phyloP scores from a whole-genome alignment of 495 filamentous ascomycete species.

The Penicillium bialowiezense region DNA sequence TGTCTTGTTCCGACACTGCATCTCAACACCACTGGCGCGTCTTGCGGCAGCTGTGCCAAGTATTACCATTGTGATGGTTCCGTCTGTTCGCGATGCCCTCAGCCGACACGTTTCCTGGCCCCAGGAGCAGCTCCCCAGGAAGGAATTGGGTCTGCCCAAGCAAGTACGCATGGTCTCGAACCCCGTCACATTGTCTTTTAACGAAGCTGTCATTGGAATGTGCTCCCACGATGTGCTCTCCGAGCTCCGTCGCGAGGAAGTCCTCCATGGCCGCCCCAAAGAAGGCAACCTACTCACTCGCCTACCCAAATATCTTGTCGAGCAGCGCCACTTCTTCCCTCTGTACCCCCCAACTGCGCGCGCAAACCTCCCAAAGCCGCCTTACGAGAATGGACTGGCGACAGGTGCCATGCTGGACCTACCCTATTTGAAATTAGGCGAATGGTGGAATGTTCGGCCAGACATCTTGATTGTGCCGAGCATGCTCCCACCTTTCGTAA shows the following conservation, averaged over 20 bases:
- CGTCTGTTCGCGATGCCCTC: constrained; percentile 81
- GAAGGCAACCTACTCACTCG: constrained; percentile 63
- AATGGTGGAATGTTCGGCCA: constrained; percentile 79
- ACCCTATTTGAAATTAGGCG: constrained; percentile 83
- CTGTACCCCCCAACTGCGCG: constrained; percentile 76
- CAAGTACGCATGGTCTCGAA: constrained; percentile 76
- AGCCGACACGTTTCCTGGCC: constrained; percentile 86
- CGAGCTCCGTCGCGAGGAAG: constrained; percentile 75
- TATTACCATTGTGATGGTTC: constrained; percentile 78
- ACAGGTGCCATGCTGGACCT: constrained; percentile 77
- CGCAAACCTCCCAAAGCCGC: constrained; percentile 60
- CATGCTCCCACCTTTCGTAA: constrained; percentile 78
- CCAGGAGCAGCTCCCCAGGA: constrained; percentile 73
- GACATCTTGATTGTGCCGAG: constrained; percentile 87
- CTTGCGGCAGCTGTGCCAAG: constrained; percentile 66
- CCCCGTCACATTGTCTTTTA: constrained; percentile 79
- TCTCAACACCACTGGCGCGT: constrained; percentile 62
- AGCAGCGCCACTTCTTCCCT: constrained; percentile 88
- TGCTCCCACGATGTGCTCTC: constrained; percentile 80
- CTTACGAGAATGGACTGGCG: constrained; percentile 52
- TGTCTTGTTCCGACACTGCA: constrained; percentile 77
- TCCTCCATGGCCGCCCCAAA: constrained; percentile 53
- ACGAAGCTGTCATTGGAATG: constrained; percentile 77
- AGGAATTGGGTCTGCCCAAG: constrained; percentile 73
- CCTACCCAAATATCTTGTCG: constrained; percentile 68